phyloP scores from a whole-genome alignment of 441 rosid species.

The Isatis lusitanica region DNA sequence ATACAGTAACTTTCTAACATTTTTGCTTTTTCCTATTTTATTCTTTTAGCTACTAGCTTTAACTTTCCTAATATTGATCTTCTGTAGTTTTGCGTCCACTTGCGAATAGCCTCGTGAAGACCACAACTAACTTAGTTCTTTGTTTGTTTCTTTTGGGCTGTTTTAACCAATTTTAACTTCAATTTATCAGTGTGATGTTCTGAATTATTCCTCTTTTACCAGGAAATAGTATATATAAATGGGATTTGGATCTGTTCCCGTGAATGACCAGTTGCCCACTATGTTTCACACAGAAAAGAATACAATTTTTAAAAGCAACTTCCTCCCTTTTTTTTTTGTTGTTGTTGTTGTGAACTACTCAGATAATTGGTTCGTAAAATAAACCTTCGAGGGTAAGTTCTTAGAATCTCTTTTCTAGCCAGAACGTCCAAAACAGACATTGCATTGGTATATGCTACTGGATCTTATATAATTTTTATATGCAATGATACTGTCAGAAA shows the following conservation, averaged over 20 bases:
- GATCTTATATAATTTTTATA: neutral
- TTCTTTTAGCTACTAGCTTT: neutral
- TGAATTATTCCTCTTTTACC: conserved; percentile 25
- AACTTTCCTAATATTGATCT: conserved; percentile 19
- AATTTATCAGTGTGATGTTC: neutral
- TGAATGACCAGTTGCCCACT: conserved; percentile 27
- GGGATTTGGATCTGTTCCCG: conserved; percentile 21
- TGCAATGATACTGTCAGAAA: neutral
- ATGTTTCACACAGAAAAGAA: neutral
- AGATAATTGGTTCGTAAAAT: neutral
- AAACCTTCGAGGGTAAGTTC: neutral
- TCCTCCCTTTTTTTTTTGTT: neutral
- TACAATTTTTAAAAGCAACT: neutral
- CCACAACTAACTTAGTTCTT: conserved; percentile 25
- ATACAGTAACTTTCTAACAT: neutral
- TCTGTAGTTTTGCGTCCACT: conserved; percentile 27
- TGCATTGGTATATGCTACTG: neutral
- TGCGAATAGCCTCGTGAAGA: conserved; percentile 26
- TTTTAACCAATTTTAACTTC: neutral
- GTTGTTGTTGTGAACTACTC: neutral
- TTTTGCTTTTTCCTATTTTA: neutral
- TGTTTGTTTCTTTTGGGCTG: conserved; percentile 12
- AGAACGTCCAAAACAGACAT: neutral
- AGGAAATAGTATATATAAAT: conserved; percentile 2
- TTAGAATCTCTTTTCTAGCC: neutral